Evolutionary conservation across 208 protist genomes (phyloP).

Genomic region (Perkinsela sp.): DNA sequence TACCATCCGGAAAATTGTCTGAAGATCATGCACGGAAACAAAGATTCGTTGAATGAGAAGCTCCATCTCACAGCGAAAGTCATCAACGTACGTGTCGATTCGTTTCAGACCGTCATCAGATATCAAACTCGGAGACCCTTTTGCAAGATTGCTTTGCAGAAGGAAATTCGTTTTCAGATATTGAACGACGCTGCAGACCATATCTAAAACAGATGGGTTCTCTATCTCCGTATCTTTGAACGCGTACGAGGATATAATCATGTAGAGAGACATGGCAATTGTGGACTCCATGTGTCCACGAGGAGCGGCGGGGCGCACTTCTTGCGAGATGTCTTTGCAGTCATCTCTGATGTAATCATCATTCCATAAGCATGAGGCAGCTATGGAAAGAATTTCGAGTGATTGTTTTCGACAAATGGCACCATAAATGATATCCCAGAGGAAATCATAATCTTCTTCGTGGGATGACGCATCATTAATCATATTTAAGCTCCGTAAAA

Average conservation of each 20-base stretch:
- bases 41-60: background rate
- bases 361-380: background rate
- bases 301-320: background rate
- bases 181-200: background rate
- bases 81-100: too few relatives aligned
- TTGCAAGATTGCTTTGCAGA: background rate
- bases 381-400: background rate
- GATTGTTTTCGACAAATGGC: background rate
- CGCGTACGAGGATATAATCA: background rate
- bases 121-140: too few relatives aligned
- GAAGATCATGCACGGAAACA: background rate
- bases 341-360: background rate
- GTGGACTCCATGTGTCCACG: background rate
- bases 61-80: background rate
- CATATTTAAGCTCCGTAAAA: background rate
- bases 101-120: too few relatives aligned
- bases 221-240: background rate
- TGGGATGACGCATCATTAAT: background rate
- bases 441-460: conserved; percentile 1
- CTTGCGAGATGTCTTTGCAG: background rate
- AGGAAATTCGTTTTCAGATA: background rate
- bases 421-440: background rate
- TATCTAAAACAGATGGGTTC: background rate
- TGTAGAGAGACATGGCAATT: background rate
- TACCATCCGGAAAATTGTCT: background rate